These are phyloP conservation scores for Wickerhamomyces ciferrii DNA, from an alignment of 805 yeast species.

Conservation along the genomic window DNA sequence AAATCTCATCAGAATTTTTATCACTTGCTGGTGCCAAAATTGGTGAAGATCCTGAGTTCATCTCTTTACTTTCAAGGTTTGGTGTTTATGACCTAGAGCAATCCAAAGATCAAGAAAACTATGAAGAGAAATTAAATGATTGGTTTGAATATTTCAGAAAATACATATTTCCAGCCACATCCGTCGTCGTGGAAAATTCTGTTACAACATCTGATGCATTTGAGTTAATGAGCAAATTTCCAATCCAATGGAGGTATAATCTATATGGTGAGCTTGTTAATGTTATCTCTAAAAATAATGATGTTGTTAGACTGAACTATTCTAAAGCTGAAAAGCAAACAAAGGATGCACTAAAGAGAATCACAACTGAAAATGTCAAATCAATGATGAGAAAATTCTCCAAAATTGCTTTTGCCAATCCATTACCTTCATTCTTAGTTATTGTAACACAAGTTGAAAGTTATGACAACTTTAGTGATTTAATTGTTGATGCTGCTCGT, in stretches of 20 bases:
- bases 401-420: constrained; percentile 68
- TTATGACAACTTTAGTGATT: constrained; percentile 77
- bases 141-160: constrained; percentile 66
- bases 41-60: constrained; percentile 39
- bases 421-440: constrained; percentile 69
- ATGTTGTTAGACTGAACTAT: constrained; percentile 52
- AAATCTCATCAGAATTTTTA: constrained; percentile 43
- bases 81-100: constrained; percentile 33
- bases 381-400: constrained; percentile 72
- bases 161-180: constrained; percentile 54
- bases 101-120: constrained; percentile 4
- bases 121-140: constrained; percentile 15
- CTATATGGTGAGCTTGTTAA: constrained; percentile 75
- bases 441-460: constrained; percentile 82
- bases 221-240: constrained; percentile 43
- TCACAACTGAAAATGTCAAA: constrained; percentile 73
- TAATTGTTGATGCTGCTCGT: constrained; percentile 74
- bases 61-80: constrained; percentile 60
- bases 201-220: constrained; percentile 57
- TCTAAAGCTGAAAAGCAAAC: constrained; percentile 74
- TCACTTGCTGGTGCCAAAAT: constrained; percentile 51
- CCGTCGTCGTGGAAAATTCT: constrained; percentile 48
- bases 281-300: constrained; percentile 49
- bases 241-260: constrained; percentile 63
- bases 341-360: constrained; percentile 69